Evolutionary conservation across 352 stramenopile genomes (phyloP), one percentile per base, ranked within the genome.

Genomic region (Phytopythium delawarense): DNA sequence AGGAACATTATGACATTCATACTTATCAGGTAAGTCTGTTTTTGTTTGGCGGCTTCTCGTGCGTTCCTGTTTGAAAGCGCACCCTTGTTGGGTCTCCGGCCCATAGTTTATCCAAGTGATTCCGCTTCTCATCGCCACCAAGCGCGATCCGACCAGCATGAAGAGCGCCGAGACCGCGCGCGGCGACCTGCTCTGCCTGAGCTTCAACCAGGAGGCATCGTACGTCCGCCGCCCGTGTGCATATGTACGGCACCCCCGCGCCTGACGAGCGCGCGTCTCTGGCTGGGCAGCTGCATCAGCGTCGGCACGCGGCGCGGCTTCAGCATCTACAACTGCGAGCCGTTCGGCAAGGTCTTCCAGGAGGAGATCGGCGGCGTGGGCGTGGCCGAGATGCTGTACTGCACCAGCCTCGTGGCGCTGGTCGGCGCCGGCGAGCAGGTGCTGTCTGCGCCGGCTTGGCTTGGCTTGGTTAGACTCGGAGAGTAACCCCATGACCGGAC

Each of bases 311-410:
- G 84, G 28, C 75, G 80, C 58, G 89, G 91, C 60, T 97, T 96
- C 55, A 71, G 74, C 50, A 94, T 98, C 59, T 97, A 96, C 85
- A 96, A 95, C 59, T 97, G 88, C 68, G 84, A 96, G 74, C 91
- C 91, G 0, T 98, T 98, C 62, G 85, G 84, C 12, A 92, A 93
- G 63, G 89, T 80, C 57, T 97, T 97, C 65, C 75, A 95, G 52
- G 84, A 95, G 64, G 69, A 78, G 4, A 91, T 96, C 30, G 91
- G 91, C 23, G 91, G 91, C 40, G 95, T 97, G 18, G 86, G 86
- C 25, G 88, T 96, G 61, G 88, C 89, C 11, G 89, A 98, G 65
- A 98, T 98, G 91, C 81, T 98, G 50, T 98, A 97, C 67, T 97
- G 88, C 66, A 96, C 91, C 37, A 97, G 89, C 60, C 69, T 98